These are phyloP conservation scores for Baudoinia panamericana DNA, from an alignment of 495 filamentous ascomycete genomes.

Conservation along the genomic window DNA sequence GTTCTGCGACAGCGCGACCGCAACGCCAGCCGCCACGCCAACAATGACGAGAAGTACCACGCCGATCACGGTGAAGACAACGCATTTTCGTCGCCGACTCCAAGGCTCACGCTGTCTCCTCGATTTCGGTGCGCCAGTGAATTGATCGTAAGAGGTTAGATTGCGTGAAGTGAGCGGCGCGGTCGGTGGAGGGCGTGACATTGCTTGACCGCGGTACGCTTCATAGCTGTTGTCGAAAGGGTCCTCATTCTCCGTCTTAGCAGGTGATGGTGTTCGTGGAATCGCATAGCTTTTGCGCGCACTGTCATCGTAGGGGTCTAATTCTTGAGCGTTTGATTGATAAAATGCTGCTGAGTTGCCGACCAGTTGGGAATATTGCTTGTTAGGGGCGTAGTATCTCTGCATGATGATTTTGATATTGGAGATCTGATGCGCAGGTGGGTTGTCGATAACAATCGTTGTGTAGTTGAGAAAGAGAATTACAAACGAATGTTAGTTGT, in stretches of 20 bases:
- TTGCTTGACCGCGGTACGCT: no score
- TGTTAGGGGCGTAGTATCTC: constrained; percentile 6
- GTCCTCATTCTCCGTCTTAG: no score
- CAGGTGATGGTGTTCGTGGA: no score
- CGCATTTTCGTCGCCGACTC: constrained; percentile 1
- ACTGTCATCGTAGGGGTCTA: constrained; percentile 4
- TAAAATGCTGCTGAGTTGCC: constrained; percentile 8
- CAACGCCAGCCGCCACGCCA: constrained; percentile 1
- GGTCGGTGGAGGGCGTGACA: not conserved
- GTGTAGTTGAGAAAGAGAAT: no score
- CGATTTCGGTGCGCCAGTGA: not conserved
- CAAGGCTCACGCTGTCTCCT: not conserved
- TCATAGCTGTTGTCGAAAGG: no score
- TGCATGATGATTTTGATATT: no score
- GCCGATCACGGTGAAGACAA: constrained; percentile 3
- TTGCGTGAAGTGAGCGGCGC: constrained; percentile 1
- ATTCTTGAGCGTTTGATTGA: constrained; percentile 2
- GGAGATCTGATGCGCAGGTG: no score
- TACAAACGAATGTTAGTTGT: no score
- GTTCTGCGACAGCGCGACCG: not conserved
- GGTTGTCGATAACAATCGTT: no score
- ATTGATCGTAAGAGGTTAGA: constrained; percentile 1
- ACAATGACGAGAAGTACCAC: constrained; percentile 4
- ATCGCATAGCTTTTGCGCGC: constrained; percentile 2
- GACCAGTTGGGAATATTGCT: not conserved